Evolutionary conservation across 2,329 filamentous ascomycete species (phyloP).

Genomic region (Neofusicoccum laricinum): DNA sequence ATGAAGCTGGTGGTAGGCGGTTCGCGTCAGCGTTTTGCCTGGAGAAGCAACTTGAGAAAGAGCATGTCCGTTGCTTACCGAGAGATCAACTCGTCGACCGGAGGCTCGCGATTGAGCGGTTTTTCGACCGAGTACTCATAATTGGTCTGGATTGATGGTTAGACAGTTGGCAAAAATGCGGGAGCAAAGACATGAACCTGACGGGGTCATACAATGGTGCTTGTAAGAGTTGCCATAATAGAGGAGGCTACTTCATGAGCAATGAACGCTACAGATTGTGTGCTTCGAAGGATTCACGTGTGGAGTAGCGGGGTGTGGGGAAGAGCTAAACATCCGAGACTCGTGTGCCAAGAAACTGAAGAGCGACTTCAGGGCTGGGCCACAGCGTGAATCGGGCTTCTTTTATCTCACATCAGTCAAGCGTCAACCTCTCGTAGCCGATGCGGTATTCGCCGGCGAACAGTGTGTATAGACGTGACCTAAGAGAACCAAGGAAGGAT

Average conservation of each 20-base stretch:
- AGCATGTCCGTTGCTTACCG: conserved; percentile 28
- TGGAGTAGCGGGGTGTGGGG: neutral
- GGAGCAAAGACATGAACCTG: neutral
- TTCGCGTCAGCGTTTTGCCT: neutral
- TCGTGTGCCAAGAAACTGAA: neutral
- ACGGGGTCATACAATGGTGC: neutral
- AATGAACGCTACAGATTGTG: neutral
- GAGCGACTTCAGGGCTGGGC: neutral
- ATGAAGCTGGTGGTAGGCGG: conserved; percentile 42
- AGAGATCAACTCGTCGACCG: conserved; percentile 42
- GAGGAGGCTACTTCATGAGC: neutral
- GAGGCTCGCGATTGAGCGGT: conserved; percentile 50
- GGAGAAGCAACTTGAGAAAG: neutral
- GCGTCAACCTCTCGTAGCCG: neutral
- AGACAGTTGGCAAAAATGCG: neutral
- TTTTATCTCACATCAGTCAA: neutral
- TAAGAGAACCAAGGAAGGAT: neutral
- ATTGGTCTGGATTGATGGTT: neutral
- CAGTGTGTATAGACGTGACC: neutral
- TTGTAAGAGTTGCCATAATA: neutral
- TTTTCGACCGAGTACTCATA: conserved; percentile 42
- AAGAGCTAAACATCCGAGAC: neutral
- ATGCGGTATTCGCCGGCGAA: neutral
- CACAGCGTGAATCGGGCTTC: neutral
- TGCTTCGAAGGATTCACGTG: neutral